Evolutionary conservation across 768 basidiomycete genomes (phyloP), one percentile per base, ranked within the genome.

Genomic region (Lentinula raphanica): DNA sequence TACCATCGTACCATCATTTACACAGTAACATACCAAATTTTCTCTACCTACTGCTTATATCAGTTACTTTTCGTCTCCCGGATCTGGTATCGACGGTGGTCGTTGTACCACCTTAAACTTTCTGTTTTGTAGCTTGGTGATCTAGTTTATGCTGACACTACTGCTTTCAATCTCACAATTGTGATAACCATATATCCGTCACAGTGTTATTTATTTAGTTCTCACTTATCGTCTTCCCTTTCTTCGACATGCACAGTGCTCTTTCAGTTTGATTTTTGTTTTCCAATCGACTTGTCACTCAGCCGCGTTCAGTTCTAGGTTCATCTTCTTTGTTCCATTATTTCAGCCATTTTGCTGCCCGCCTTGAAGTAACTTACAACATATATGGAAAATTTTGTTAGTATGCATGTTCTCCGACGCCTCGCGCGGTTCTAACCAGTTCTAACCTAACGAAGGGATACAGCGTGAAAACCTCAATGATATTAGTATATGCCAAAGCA

Each of bases 141-240:
- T 13, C 13, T 31, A 23, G 38, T 36, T 23, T 13, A 53, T 39
- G 36, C 51, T n/a, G 51, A 53, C 35, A 32, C 19, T n/a, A n/a
- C n/a, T 53, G 9, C 13, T 23, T 23, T 21, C n/a, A 7, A 21
- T n/a, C 15, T 7, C n/a, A 12, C 13, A 53, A 27, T 19, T 53
- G 51, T 53, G n/a, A n/a, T n/a, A 53, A 53, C 36, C 15, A 53
- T 53, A 39, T 40, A 53, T 53, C 36, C 51, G 23, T 21, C 49
- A 44, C 15, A n/a, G 39, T 40, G 49, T 28, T 35, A 35, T 49
- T 11, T 29, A 49, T n/a, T 50, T 19, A 35, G 19, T 50, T 50
- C 32, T 50, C 29, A 35, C n/a, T 13, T 50, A 5, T 21, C 31
- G 11, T 13, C 8, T 29, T 25, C 12, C 17, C 8, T 6, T 35